Evolutionary conservation across 495 filamentous ascomycete species (phyloP), one percentile per base, ranked within the genome.

Genomic region (Penicillium coffeae): DNA sequence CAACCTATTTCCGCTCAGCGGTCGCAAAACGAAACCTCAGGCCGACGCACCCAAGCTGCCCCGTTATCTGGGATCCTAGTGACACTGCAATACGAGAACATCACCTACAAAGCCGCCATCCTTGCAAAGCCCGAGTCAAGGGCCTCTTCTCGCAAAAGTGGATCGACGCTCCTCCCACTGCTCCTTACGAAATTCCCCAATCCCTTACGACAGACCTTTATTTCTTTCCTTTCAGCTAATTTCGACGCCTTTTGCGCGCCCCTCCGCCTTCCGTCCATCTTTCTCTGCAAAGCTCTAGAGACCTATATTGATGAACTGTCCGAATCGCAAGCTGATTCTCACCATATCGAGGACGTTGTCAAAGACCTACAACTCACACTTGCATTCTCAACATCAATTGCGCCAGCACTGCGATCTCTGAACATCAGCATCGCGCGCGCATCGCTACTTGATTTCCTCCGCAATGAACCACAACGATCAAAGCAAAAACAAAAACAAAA

Each of bases 151-250:
- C 46, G 33, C 5, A 53, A 42, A 12, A 44, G 52, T 13, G 68
- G 56, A 8, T 73, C 75, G 13, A 75, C 78, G 2, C 52, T 63
- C 39, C 69, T 81, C 13, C 80, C 79, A 0, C 47, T 82, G n/a
- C 60, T 82, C 3, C 55, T 82, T 35, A 75, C 72, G 1, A 72
- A 72, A n/a, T 68, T 81, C 41, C 78, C 79, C 1, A 71, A 55
- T 27, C 41, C 69, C 1, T 60, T 82, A 13, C 64, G 79, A n/a
- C 72, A 78, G 35, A 73, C 69, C 1, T 70, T 82, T 35, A 49
- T 72, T 10, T 43, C 61, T 0, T 83, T 80, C 47, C 51, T 83
- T 1, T 60, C 64, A 3, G 48, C 71, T 1, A 80, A 66, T 18
- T 83, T 83, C 54, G 80, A 83, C 51, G 62, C 70, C 0, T 71